Evolutionary conservation across 176 grass and related monocot species (phyloP).

Genomic region (Zizania latifolia): DNA sequence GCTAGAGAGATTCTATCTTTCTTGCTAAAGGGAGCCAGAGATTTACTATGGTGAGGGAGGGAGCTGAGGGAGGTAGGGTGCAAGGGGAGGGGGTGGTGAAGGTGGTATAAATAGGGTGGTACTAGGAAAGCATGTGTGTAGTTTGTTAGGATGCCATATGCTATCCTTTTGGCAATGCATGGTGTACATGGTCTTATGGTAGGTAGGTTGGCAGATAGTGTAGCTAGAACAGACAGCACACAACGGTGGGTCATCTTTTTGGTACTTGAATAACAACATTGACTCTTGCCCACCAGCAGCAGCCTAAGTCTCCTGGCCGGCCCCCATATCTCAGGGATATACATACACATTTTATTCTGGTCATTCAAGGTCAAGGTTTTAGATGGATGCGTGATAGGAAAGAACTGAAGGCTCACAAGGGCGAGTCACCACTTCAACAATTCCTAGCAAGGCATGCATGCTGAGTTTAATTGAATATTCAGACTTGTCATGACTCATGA

Average conservation of each 20-base stretch:
- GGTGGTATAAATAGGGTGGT: constrained; percentile 52
- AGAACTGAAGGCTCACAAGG: not conserved
- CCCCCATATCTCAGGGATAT: constrained; percentile 12
- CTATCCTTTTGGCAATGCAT: constrained; percentile 47
- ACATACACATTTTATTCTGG: not conserved
- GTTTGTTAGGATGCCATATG: constrained; percentile 49
- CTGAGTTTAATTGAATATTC: not conserved
- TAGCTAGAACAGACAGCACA: constrained; percentile 50
- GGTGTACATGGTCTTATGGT: constrained; percentile 34
- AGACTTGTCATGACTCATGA: no score
- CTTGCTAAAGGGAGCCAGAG: constrained; percentile 29
- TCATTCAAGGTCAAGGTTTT: constrained; percentile 7
- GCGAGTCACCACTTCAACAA: not conserved
- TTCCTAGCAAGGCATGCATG: not conserved
- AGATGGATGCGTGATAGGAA: constrained; percentile 11
- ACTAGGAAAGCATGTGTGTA: constrained; percentile 42
- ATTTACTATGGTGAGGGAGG: constrained; percentile 17
- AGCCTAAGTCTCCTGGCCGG: constrained; percentile 1
- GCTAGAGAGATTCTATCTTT: constrained; percentile 32
- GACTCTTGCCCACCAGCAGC: constrained; percentile 35
- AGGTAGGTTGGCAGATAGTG: constrained; percentile 41
- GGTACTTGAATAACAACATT: constrained; percentile 72
- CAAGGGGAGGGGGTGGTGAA: constrained; percentile 11
- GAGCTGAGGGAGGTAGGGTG: constrained; percentile 30
- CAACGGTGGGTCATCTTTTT: constrained; percentile 69